Base-by-base conservation (phyloP, 345 rosid species). In the Salix purpurea region DNA sequence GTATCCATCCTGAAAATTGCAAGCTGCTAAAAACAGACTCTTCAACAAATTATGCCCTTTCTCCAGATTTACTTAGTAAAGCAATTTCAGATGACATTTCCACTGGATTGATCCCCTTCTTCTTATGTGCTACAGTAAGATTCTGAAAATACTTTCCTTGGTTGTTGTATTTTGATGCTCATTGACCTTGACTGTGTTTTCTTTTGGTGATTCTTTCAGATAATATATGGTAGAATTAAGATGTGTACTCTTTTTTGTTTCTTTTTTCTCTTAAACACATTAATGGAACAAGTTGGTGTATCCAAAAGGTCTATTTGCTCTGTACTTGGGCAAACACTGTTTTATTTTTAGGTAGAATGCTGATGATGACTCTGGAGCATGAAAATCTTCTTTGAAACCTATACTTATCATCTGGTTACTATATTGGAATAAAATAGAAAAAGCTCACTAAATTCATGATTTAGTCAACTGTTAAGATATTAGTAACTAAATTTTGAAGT, bases 91-190 rank as follows among this genome's bases (percentile, higher is more conserved):
- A 14, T 16, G 98, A 94, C 84, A 80, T 90, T 78, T 86, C 91
- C n/a, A 54, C 34, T 14, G 97, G 97, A 77, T 82, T 90, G 82
- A 84, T 92, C 70, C 98, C 98, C 64, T 88, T 94, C 81, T 90
- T 94, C 80, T 74, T 94, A 70, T 92, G 97, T 71, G 95, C 89
- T 54, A 91, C 87, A 72, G 98, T 94, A 86, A 82, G 96, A 72
- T 65, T 78, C 26, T n/a, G 36, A 30, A 13, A 34, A 26, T 11
- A 37, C 0, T 26, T 28, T 50, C 30, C 50, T 10, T 72, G 40
- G 21, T 71, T 61, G 21, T 32, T 37, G 77, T 72, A 18, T 42
- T 62, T 69, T 60, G 14, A 12, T 16, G 37, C 48, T 42, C 44
- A 54, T 65, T 73, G 24, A 40, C 65, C 24, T 64, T 36, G 12